Conservation (phyloP, 2,329 filamentous ascomycete species). For the Beauveria bassiana region DNA sequence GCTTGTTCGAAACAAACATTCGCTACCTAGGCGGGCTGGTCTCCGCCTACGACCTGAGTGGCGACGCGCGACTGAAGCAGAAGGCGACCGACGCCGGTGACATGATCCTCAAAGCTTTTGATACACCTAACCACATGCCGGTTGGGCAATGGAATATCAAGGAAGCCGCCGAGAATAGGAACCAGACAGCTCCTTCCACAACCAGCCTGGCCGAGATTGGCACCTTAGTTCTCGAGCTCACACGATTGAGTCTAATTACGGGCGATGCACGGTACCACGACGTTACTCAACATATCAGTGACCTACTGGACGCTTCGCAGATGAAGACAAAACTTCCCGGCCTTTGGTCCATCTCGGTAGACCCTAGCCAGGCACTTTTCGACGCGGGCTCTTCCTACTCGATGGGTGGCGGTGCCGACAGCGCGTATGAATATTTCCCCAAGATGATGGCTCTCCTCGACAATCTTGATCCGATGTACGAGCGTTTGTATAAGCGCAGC, state of each 20-base stretch:
- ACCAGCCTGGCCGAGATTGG: conserved; percentile 54
- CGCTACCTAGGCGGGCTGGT: conserved; percentile 46
- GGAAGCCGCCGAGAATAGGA: conserved; percentile 18
- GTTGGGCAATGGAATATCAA: conserved; percentile 22
- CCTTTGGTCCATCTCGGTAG: conserved; percentile 62
- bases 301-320: conserved; percentile 59
- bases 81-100: conserved; percentile 45
- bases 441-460: conserved; percentile 59
- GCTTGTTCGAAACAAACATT: conserved; percentile 47
- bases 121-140: conserved; percentile 44
- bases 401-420: conserved; percentile 46
- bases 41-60: conserved; percentile 41
- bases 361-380: conserved; percentile 43
- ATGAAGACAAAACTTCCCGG: conserved; percentile 61
- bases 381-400: conserved; percentile 33
- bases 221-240: conserved; percentile 65
- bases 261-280: conserved; percentile 65
- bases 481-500: conserved; percentile 53
- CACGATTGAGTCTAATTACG: conserved; percentile 61
- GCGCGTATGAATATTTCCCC: conserved; percentile 52
- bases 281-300: conserved; percentile 61
- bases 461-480: conserved; percentile 51
- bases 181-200: conserved; percentile 13
- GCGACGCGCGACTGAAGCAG: conserved; percentile 32
- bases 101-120: conserved; percentile 44